Evolutionary conservation across 148 eudicot genomes (phyloP).

Genomic region (Diospyros kaki): DNA sequence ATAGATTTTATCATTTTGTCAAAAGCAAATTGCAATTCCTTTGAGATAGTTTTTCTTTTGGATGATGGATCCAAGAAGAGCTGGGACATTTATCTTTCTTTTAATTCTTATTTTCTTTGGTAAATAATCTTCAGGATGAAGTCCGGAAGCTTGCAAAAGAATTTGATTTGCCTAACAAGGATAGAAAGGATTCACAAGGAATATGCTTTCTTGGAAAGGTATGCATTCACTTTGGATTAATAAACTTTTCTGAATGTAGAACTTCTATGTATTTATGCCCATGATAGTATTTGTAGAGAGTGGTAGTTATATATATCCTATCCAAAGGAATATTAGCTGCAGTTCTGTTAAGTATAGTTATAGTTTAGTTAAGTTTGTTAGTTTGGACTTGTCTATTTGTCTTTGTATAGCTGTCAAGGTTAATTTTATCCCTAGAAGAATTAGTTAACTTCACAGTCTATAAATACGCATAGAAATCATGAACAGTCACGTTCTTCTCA

Average conservation of each 20-base stretch:
- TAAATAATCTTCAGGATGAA: constrained; percentile 56
- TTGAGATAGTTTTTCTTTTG: neutral
- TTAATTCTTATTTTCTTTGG: neutral
- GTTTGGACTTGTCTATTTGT: no score
- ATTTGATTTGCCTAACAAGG: constrained; percentile 80
- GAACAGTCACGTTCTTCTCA: no score
- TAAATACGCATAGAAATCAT: no score
- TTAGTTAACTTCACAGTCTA: no score
- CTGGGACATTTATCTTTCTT: neutral
- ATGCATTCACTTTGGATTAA: constrained; percentile 9
- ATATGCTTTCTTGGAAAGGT: constrained; percentile 99
- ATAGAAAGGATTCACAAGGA: constrained; percentile 96
- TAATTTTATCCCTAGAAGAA: no score
- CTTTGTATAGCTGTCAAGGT: no score
- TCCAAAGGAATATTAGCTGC: no score
- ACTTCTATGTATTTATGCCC: neutral
- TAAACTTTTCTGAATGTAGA: neutral
- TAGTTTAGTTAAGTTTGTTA: no score
- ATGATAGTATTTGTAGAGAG: no score
- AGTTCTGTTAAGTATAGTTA: no score
- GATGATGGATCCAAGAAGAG: neutral
- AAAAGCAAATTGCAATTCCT: neutral
- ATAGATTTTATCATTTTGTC: neutral
- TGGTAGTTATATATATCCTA: no score
- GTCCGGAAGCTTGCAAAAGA: constrained; percentile 70